phyloP scores from a whole-genome alignment of 1,284 basidiomycete species.

The Naganishia cerealis region DNA sequence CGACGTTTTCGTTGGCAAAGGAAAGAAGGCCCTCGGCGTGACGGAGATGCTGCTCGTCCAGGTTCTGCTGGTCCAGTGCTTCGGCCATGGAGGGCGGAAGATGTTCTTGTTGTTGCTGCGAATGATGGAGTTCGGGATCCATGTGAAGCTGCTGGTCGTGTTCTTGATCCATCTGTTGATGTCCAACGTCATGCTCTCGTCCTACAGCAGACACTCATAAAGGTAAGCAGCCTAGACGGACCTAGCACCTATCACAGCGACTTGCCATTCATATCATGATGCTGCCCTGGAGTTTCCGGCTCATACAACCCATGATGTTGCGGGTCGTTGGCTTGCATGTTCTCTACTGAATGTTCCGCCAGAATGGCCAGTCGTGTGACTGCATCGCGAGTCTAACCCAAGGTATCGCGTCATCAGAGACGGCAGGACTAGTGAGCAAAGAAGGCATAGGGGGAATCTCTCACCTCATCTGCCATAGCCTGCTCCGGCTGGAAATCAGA shows the following conservation, averaged over 20 bases:
- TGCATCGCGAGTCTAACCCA: slow-evolving; percentile 9
- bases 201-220: not conserved
- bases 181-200: slow-evolving; percentile 19
- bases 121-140: slow-evolving; percentile 25
- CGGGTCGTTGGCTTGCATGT: slow-evolving; percentile 18
- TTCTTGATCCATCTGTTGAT: slow-evolving; percentile 25
- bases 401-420: not conserved
- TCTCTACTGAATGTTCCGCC: slow-evolving; percentile 31
- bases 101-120: slow-evolving; percentile 19
- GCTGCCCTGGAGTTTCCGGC: slow-evolving; percentile 20
- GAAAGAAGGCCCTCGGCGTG: slow-evolving; percentile 34
- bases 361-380: slow-evolving; percentile 29
- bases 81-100: slow-evolving; percentile 34
- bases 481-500: slow-evolving; percentile 21
- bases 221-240: not conserved
- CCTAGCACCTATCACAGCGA: not conserved
- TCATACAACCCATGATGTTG: slow-evolving; percentile 24
- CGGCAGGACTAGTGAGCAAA: not conserved
- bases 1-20: slow-evolving; percentile 32
- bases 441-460: not conserved
- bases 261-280: slow-evolving; percentile 26
- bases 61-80: slow-evolving; percentile 32
- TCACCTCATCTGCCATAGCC: slow-evolving; percentile 8
- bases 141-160: slow-evolving; percentile 29
- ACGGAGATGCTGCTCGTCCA: slow-evolving; percentile 31